These are phyloP conservation scores for Fusarium multiceps DNA, from an alignment of 2,329 filamentous ascomycete genomes.

Conservation along the genomic window DNA sequence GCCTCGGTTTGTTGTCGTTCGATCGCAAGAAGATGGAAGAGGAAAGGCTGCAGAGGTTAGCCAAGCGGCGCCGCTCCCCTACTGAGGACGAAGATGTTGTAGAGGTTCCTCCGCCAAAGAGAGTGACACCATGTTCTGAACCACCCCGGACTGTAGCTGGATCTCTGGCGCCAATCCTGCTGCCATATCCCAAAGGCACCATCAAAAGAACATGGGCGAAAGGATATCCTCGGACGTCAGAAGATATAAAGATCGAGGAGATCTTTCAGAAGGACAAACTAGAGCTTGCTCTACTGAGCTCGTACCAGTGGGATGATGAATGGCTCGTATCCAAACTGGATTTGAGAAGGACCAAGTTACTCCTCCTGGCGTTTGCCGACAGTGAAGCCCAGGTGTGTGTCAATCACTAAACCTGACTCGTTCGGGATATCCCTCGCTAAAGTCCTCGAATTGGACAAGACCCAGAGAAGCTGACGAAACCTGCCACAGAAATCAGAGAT, in stretches of 20 bases:
- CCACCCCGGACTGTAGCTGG: conserved; percentile 14
- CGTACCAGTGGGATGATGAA: conserved; percentile 85
- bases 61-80: conserved; percentile 60
- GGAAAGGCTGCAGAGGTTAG: conserved; percentile 78
- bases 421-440: conserved; percentile 10
- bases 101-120: conserved; percentile 48
- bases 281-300: conserved; percentile 82
- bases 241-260: conserved; percentile 90
- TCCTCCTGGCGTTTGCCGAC: conserved; percentile 68
- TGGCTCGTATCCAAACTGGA: conserved; percentile 83
- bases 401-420: conserved; percentile 15
- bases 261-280: conserved; percentile 79
- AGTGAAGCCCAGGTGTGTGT: conserved; percentile 62
- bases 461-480: conserved; percentile 34
- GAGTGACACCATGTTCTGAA: conserved; percentile 22
- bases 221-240: conserved; percentile 67
- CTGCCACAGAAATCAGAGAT: conserved; percentile 58
- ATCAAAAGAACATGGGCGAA: conserved; percentile 86
- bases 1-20: conserved; percentile 63
- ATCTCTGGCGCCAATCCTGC: conserved; percentile 39
- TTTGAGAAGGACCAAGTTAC: conserved; percentile 67
- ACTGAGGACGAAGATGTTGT: conserved; percentile 45
- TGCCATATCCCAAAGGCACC: conserved; percentile 65
- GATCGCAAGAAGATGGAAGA: conserved; percentile 87
- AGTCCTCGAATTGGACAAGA: conserved; percentile 11